A percentile compares a stretch with the other conserved stretches of the same genome.
Conservation (phyloP, 2,329 filamentous ascomycete genomes). For the Diaporthe nobilis region DNA sequence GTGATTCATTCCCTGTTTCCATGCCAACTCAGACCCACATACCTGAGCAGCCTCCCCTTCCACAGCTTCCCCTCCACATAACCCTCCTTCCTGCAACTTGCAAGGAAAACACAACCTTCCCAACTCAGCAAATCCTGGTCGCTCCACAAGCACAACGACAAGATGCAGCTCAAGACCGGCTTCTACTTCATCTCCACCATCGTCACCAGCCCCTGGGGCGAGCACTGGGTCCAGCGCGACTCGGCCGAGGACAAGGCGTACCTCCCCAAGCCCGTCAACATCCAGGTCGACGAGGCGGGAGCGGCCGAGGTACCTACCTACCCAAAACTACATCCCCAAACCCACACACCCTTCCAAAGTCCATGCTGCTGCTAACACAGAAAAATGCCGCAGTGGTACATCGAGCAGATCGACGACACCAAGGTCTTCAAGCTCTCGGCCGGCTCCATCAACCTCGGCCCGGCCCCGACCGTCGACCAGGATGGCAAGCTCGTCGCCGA, state of each 20-base stretch:
- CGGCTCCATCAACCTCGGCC: background rate
- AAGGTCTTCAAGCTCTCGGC: slow-evolving; percentile 13
- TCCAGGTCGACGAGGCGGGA: slow-evolving; percentile 12
- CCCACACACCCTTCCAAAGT: background rate
- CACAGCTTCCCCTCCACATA: background rate
- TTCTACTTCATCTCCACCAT: slow-evolving; percentile 35
- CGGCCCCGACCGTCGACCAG: background rate
- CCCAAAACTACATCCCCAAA: background rate
- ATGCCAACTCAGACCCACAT: background rate
- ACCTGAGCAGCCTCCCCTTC: background rate
- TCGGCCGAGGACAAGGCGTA: background rate
- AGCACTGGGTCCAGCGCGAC: slow-evolving; percentile 34
- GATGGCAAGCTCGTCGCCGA: slow-evolving; percentile 22
- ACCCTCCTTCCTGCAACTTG: background rate
- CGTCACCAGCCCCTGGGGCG: slow-evolving; percentile 32
- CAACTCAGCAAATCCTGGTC: background rate
- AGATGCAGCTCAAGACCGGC: slow-evolving; percentile 33
- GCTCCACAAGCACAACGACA: background rate
- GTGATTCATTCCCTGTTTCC: background rate
- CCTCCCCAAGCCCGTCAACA: slow-evolving; percentile 4
- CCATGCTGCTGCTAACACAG: background rate
- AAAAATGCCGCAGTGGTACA: background rate
- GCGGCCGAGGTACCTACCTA: background rate
- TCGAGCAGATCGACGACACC: background rate
- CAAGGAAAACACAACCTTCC: background rate